Evolutionary conservation across 106 monocot genomes (phyloP), one percentile per base, ranked within the genome.

Genomic region (Cymbidium sinense): DNA sequence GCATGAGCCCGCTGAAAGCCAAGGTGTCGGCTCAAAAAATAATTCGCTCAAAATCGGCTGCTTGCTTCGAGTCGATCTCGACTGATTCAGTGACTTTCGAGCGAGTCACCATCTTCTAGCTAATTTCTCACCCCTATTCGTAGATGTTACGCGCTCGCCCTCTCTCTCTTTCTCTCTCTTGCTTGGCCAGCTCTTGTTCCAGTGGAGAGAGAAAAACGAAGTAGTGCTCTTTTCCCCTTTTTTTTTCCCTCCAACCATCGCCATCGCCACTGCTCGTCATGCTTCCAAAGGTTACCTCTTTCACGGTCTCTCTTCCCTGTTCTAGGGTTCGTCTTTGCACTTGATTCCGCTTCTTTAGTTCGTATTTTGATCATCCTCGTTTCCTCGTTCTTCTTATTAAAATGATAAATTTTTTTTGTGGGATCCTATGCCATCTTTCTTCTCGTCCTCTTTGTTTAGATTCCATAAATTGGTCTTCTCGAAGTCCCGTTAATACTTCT

Each of bases 211-310:
- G 33, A 67, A 33, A 67, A 33, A 33, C 3, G 12, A 67, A 33
- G 67, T 4, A 5, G 7, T 17, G n/a, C 4, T 7, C 58, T 52
- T 52, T 20, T 0, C 0, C 12, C 25, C 5, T 64, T 64, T 31
- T 67, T 67, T 33, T 15, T 33, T 62, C 27, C 61, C 67, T 29
- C 31, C 67, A 3, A 67, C 67, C 13, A 67, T 67, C 33, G 67
- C 15, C 67, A 33, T 29, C 67, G 67, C 31, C 17, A 33, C 15
- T 25, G 67, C 33, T 37, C n/a, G 71, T 12, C 37, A 71, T 71
- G 71, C 71, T 71, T 37, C 39, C 71, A 17, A 71, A 71, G 71
- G 71, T 71, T 37, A 33, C 35, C 7, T 71, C 39, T 71, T 39
- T 71, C 71, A 71, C 9, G 34, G 23, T 20, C 71, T 36, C 35